Evolutionary conservation across 805 yeast species (phyloP), one percentile per base, ranked within the genome.

Genomic region (Sugiyamaella valdiviana): DNA sequence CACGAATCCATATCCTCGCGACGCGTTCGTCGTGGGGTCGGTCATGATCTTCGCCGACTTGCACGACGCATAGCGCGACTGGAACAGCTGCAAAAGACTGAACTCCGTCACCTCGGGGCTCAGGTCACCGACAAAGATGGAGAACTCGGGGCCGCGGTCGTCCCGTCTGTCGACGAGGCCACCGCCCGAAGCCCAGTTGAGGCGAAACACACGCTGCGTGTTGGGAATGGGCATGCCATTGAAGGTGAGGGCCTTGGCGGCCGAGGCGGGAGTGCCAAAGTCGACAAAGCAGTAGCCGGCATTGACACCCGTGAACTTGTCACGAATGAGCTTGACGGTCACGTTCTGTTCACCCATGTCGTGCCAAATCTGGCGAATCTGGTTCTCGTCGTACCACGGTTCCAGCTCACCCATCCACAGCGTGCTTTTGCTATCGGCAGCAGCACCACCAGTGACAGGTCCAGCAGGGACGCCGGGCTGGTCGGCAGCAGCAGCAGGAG

Each of bases 1-100:
- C n/a, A 88, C 86, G 69, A 90, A 90, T 1, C 96, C 97, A 65
- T 84, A 89, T 10, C 96, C 95, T 60, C 85, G 81, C 5, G 91
- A 78, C 43, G 74, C 74, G 24, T 83, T 82, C 1, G 95, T 80
- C 10, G 66, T 62, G 36, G 79, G 81, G 64, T 89, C 96, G 43
- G 76, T 64, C 81, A 89, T 87, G 52, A 89, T 78, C 60, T 84
- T 87, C 5, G 82, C 93, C 56, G 83, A 81, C 45, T 80, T 75
- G 46, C 87, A 79, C 5, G 90, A 83, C 1, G 90, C 82, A 61
- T 78, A 89, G 51, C 79, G 76, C 4, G 78, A 66, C 51, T 78
- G 80, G 67, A 90, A 89, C 39, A 78, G 71, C 44, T 83, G 83
- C 50, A 76, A 75, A 20, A 89, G 69, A 36, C 73, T 70, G 14